Evolutionary conservation across 1,139 yeast genomes (phyloP).

Genomic region (Petasospora rhodanensis): DNA sequence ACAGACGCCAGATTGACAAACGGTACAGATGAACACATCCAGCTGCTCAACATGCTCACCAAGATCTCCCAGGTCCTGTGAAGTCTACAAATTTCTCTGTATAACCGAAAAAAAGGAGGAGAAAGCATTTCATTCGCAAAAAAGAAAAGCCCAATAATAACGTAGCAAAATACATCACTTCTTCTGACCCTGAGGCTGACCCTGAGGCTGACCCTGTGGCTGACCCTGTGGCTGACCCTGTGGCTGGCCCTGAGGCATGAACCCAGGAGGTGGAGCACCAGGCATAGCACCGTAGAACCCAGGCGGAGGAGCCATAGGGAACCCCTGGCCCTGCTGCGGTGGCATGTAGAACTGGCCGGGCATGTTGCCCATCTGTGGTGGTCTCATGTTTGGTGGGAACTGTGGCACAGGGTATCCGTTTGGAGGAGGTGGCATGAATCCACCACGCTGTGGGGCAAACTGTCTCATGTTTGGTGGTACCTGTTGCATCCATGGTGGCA

Average conservation of each 20-base stretch:
- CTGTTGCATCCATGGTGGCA: constrained; percentile 16
- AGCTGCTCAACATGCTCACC: constrained; percentile 64
- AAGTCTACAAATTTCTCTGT: too few relatives aligned
- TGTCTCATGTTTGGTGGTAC: constrained; percentile 20
- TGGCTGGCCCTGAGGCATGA: too few relatives aligned
- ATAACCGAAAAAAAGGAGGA: too few relatives aligned
- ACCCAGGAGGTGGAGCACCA: too few relatives aligned
- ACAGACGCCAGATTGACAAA: constrained; percentile 72
- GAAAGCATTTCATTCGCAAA: too few relatives aligned
- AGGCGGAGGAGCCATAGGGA: constrained; percentile 16
- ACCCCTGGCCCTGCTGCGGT: constrained; percentile 6
- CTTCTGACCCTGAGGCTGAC: too few relatives aligned
- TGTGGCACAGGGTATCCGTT: constrained; percentile 12
- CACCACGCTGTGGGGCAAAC: constrained; percentile 19
- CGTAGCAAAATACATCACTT: too few relatives aligned
- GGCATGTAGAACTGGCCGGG: constrained; percentile 16
- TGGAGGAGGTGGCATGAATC: constrained; percentile 18
- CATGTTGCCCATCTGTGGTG: constrained; percentile 10
- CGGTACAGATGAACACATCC: constrained; percentile 91
- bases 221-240: too few relatives aligned
- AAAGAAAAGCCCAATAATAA: too few relatives aligned
- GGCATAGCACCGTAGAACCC: too few relatives aligned
- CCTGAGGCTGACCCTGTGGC: too few relatives aligned
- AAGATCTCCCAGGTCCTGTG: constrained; percentile 42
- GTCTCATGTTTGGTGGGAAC: constrained; percentile 19